Conservation (phyloP, 495 filamentous ascomycete genomes). For the Xylaria scruposa region DNA sequence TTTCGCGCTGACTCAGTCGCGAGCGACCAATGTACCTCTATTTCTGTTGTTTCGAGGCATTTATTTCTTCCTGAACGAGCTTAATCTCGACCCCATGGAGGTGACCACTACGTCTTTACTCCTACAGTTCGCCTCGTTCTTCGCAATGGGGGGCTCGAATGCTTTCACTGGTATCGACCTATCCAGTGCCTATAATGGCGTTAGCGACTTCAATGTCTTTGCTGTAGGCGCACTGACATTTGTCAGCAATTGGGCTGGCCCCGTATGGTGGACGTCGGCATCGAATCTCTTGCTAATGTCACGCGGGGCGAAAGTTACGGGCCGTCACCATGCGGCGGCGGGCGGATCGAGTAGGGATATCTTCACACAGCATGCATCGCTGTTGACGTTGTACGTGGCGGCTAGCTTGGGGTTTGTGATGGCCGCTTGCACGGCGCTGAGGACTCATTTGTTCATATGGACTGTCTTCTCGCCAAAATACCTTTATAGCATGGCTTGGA, state of each 20-base stretch:
- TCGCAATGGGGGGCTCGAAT: constrained; percentile 90
- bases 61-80: constrained; percentile 55
- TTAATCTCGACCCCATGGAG: constrained; percentile 59
- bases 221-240: constrained; percentile 83
- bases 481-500: constrained; percentile 89
- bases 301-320: constrained; percentile 17
- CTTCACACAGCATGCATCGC: constrained; percentile 57
- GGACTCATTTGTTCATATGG: constrained; percentile 97
- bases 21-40: constrained; percentile 81
- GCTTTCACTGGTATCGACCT: constrained; percentile 89
- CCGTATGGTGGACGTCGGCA: constrained; percentile 82
- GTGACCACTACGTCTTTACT: constrained; percentile 69
- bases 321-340: neutral
- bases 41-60: constrained; percentile 75
- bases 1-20: constrained; percentile 86
- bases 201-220: constrained; percentile 69
- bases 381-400: constrained; percentile 71
- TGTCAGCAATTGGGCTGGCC: constrained; percentile 87
- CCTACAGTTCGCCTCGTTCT: constrained; percentile 80
- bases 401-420: constrained; percentile 73
- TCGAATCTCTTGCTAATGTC: constrained; percentile 61
- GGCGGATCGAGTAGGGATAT: constrained; percentile 18
- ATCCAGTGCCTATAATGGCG: constrained; percentile 83
- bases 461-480: constrained; percentile 98
- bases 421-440: constrained; percentile 81